These are phyloP conservation scores for Willaertia magna DNA, from an alignment of 208 protist genomes.

Conservation along the genomic window DNA sequence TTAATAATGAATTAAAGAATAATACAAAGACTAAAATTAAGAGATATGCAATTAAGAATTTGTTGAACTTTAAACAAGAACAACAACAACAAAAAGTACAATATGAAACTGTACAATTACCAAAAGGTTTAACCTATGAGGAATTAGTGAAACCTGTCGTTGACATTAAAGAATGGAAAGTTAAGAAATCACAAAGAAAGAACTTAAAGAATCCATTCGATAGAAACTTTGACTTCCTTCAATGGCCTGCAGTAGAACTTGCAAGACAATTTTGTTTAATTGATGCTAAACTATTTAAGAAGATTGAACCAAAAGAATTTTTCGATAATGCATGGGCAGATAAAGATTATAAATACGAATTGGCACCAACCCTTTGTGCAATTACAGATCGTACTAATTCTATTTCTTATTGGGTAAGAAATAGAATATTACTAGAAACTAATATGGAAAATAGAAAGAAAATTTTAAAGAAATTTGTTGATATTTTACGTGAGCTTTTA, in stretches of 20 bases:
- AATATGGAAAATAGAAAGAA: slow-evolving; percentile 15
- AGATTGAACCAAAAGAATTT: slow-evolving; percentile 18
- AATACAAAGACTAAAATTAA: not conserved
- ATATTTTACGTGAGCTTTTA: slow-evolving; percentile 17
- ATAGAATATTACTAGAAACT: not conserved
- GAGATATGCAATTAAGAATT: not conserved
- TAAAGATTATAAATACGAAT: not conserved
- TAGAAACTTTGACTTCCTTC: not conserved
- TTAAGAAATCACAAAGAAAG: not conserved
- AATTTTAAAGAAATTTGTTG: slow-evolving; percentile 16
- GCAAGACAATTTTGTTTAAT: slow-evolving; percentile 18
- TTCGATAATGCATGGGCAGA: slow-evolving; percentile 8
- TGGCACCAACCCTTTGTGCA: slow-evolving; percentile 16
- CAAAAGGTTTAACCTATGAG: not conserved
- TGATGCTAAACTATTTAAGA: slow-evolving; percentile 19
- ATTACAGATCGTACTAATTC: slow-evolving; percentile 32
- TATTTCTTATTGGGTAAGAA: not conserved
- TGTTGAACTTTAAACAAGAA: not conserved
- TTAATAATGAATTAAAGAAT: not conserved
- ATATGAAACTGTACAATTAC: not conserved
- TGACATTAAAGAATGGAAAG: not conserved
- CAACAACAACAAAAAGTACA: not conserved
- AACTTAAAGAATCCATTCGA: not conserved
- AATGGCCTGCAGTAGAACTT: not conserved
- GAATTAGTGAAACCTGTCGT: not conserved